Evolutionary conservation across 169 alveolate genomes (phyloP).

Genomic region (Cyclospora cayetanensis): DNA sequence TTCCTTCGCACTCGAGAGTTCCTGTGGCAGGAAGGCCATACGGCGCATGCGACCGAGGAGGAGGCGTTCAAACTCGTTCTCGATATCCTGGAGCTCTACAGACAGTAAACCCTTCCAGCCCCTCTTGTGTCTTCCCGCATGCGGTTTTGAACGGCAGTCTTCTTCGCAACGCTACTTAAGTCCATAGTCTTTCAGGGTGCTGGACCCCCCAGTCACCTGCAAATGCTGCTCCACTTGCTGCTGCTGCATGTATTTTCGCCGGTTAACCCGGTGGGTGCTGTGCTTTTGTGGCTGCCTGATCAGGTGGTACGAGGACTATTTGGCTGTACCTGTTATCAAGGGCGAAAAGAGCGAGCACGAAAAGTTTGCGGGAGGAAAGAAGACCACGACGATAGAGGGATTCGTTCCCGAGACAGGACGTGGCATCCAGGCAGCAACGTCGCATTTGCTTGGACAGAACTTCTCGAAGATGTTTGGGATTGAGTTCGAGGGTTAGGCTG

Average conservation of each 20-base stretch:
- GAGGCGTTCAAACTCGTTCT: conserved; percentile 94
- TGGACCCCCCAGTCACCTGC: background rate
- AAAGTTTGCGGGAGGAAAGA: conserved; percentile 99
- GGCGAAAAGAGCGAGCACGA: conserved; percentile 98
- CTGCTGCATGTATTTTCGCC: background rate
- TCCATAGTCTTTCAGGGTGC: background rate
- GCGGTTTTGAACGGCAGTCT: no score
- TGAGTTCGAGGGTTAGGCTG: conserved; percentile 86
- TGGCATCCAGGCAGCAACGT: conserved; percentile 99
- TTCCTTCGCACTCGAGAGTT: conserved; percentile 99
- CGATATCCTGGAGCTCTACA: conserved; percentile 83
- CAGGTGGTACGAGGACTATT: conserved; percentile 94
- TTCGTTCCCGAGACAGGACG: conserved; percentile 98
- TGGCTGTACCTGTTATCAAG: conserved; percentile 98
- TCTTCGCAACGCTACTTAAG: no score
- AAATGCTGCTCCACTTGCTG: background rate
- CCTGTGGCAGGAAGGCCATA: conserved; percentile 99
- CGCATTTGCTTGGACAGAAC: conserved; percentile 98
- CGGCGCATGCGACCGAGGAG: conserved; percentile 98
- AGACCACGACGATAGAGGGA: conserved; percentile 97
- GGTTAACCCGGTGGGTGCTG: background rate
- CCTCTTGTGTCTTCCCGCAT: no score
- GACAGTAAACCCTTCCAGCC: conserved; percentile 56
- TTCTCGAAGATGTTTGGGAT: conserved; percentile 98
- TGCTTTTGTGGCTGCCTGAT: background rate